Base-by-base conservation (phyloP, 352 stramenopile species). In the Plasmopara viticola region DNA sequence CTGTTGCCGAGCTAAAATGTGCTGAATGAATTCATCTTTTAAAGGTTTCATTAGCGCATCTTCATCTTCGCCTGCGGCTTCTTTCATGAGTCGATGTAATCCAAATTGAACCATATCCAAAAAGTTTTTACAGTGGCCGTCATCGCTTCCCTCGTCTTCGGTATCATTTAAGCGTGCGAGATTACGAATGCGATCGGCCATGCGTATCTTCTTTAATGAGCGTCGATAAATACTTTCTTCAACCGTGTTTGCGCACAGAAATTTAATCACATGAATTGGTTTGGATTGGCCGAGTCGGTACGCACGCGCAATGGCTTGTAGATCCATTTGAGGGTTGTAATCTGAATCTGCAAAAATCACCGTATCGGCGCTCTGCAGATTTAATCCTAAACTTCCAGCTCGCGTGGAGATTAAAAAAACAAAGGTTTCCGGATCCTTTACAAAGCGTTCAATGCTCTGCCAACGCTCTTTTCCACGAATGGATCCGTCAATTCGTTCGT, bases 381-480 rank as follows among this genome's bases (percentile, higher is more conserved):
- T 90, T 18, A 91, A 46, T 6, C 78, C 78, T 5, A 91, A 63
- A 35, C 77, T 78, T 14, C 81, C 81, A 14, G 74, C 76, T n/a
- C 78, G 68, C 8, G 81, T 90, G 42, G 76, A 88, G 51, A 91
- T 81, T 18, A 90, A 48, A 45, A 91, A 91, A 1, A 88, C 70
- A 62, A 98, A 98, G 17, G 95, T 93, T 33, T 86, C 71, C 0
- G 83, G 76, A 46, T 93, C 92, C 51, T 93, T 76, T 14, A 71
- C 72, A 25, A 93, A 93, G 9, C 81, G 74, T 50, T 93, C 83
- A 39, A 93, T 93, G 10, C 73, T 68, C 50, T 90, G 77, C 80
- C 80, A 90, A 13, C 80, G 69, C 51, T 91, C 80, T 46, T 89
- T 87, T 6, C 78, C 76, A 7, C 78, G 76, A 7, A 90, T 72